Percentiles rank a stretch among this genome's conserved stretches.
Evolutionary conservation across 768 basidiomycete species (phyloP).

Genomic region (Hypholoma sublateritium): DNA sequence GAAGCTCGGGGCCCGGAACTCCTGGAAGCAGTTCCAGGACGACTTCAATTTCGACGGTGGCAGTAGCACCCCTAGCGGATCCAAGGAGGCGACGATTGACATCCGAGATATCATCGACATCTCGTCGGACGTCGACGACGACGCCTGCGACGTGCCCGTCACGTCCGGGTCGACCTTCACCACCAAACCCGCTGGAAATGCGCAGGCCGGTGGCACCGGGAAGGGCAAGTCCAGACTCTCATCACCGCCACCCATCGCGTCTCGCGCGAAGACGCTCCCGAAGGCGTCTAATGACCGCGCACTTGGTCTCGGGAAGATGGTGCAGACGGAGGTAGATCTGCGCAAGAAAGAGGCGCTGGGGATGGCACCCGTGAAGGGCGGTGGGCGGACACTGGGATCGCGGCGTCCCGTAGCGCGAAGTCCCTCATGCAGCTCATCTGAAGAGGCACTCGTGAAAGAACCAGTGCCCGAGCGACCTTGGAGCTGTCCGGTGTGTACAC

Average conservation of each 20-base stretch:
- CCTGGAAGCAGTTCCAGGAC: conserved; percentile 44
- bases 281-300: neutral
- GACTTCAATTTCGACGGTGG: conserved; percentile 48
- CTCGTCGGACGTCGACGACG: conserved; percentile 21
- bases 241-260: neutral
- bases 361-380: conserved; percentile 32
- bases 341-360: conserved; percentile 46
- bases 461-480: conserved; percentile 30
- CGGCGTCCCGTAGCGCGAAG: neutral
- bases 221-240: conserved; percentile 15
- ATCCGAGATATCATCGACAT: conserved; percentile 17
- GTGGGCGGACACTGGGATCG: conserved; percentile 15
- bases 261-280: neutral
- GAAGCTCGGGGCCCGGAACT: conserved; percentile 33
- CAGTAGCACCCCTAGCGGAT: conserved; percentile 1
- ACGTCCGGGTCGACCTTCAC: conserved; percentile 35
- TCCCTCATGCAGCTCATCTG: neutral
- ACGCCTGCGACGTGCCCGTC: conserved; percentile 26
- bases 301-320: conserved; percentile 33
- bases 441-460: neutral
- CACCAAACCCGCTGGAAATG: conserved; percentile 5
- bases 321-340: conserved; percentile 42
- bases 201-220: neutral
- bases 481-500: conserved; percentile 61
- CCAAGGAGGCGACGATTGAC: neutral